These are phyloP conservation scores for Diaporthe australafricana DNA, from an alignment of 2,329 filamentous ascomycete species.

Conservation along the genomic window DNA sequence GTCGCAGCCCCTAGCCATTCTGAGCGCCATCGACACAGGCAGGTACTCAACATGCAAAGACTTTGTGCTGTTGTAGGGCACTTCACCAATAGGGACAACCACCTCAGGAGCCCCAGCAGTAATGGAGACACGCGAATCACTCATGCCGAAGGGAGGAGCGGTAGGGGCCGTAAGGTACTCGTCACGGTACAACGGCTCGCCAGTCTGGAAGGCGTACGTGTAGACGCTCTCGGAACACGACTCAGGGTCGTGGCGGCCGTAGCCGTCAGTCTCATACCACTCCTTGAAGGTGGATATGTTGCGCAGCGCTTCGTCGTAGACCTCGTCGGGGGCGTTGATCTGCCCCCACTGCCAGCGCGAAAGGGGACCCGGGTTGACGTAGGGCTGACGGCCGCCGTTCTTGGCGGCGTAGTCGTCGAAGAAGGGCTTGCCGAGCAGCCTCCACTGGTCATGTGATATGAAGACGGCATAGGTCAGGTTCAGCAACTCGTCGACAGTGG, in stretches of 20 bases:
- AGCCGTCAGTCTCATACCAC: slow-evolving; percentile 36
- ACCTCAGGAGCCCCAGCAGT: slow-evolving; percentile 23
- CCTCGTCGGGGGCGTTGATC: slow-evolving; percentile 31
- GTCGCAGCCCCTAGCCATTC: slow-evolving; percentile 41
- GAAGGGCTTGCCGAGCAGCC: slow-evolving; percentile 52
- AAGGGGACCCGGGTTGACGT: slow-evolving; percentile 23
- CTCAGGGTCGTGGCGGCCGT: slow-evolving; percentile 33
- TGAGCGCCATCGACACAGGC: slow-evolving; percentile 20
- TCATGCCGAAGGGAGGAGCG: slow-evolving; percentile 23
- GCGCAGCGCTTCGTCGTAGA: slow-evolving; percentile 26
- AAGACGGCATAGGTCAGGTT: slow-evolving; percentile 50
- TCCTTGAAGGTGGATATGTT: slow-evolving; percentile 33
- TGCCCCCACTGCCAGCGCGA: slow-evolving; percentile 17
- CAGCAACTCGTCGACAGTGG: slow-evolving; percentile 43
- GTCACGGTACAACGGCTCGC: slow-evolving; percentile 33
- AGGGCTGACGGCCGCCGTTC: slow-evolving; percentile 21
- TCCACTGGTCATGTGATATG: slow-evolving; percentile 52
- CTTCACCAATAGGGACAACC: slow-evolving; percentile 2
- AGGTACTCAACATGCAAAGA: slow-evolving; percentile 27
- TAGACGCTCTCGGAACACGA: slow-evolving; percentile 37
- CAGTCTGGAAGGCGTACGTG: slow-evolving; percentile 29
- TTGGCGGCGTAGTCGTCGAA: slow-evolving; percentile 52
- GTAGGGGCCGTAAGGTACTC: slow-evolving; percentile 8
- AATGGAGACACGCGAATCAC: slow-evolving; percentile 4
- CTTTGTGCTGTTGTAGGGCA: slow-evolving; percentile 7